Percentiles rank a stretch among this genome's conserved stretches.
phyloP scores from a whole-genome alignment of 257 asterid species.

The Solanum appendiculatum region DNA sequence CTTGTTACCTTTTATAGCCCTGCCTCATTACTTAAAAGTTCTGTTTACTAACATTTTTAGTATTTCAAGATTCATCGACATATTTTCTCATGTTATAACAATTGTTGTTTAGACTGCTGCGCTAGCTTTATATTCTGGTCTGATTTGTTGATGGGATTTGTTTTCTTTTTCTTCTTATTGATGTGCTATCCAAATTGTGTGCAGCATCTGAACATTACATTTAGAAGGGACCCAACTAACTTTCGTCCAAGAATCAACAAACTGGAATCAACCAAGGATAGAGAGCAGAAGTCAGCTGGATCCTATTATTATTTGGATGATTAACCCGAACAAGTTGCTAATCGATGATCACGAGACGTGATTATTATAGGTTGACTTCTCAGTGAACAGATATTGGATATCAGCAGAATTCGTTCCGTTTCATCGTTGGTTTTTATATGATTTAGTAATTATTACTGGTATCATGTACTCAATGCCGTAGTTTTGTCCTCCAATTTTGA shows the following conservation, averaged over 20 bases:
- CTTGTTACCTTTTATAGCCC: background rate
- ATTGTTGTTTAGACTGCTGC: background rate
- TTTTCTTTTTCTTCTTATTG: background rate
- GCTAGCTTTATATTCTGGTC: background rate
- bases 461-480: background rate
- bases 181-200: background rate
- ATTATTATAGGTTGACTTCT: background rate
- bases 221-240: conserved; percentile 95
- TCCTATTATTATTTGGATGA: conserved; percentile 91
- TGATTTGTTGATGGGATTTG: background rate
- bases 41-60: background rate
- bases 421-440: background rate
- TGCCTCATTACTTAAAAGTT: background rate
- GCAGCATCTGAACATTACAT: conserved; percentile 94
- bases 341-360: background rate
- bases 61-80: background rate
- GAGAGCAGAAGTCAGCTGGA: conserved; percentile 94
- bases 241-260: conserved; percentile 93
- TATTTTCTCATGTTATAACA: background rate
- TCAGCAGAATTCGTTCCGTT: background rate
- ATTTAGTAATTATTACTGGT: background rate
- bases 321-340: conserved; percentile 6
- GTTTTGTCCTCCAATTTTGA: background rate
- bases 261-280: conserved; percentile 89
- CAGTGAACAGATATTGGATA: background rate